A percentile compares a stretch with the other conserved stretches of the same genome.
phyloP scores from a whole-genome alignment of 495 filamentous ascomycete species.

The Trichoderma asperelloides region DNA sequence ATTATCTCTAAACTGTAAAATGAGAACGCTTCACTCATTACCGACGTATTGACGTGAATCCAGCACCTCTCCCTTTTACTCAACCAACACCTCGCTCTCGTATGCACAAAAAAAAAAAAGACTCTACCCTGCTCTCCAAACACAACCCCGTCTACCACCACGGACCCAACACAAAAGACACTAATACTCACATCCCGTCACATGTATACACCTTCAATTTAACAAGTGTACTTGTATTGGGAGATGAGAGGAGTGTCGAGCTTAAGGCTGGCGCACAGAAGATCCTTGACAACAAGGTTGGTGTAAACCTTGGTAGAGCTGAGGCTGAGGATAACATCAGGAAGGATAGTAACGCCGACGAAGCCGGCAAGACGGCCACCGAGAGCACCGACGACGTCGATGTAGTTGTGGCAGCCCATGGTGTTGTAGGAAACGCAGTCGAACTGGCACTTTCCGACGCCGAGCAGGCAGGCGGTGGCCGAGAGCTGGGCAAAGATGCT shows the following conservation, averaged over 20 bases:
- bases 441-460: conserved; percentile 1
- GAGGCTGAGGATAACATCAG: neutral
- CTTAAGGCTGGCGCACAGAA: neutral
- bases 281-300: neutral
- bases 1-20: neutral
- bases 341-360: conserved; percentile 2
- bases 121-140: neutral
- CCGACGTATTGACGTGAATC: neutral
- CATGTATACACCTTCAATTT: neutral
- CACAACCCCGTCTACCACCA: neutral
- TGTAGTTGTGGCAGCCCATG: conserved; percentile 7
- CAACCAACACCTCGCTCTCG: conserved; percentile 3
- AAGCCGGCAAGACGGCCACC: neutral
- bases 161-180: neutral
- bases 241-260: neutral
- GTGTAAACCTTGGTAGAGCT: neutral
- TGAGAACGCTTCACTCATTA: conserved; percentile 2
- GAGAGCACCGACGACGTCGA: neutral
- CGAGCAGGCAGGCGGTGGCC: neutral
- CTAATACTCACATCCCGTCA: neutral
- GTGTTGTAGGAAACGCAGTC: conserved; percentile 4
- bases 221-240: conserved; percentile 1
- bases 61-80: neutral
- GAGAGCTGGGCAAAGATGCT: neutral
- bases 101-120: neutral